phyloP scores from a whole-genome alignment of 305 asterid species.

The Withania somnifera region DNA sequence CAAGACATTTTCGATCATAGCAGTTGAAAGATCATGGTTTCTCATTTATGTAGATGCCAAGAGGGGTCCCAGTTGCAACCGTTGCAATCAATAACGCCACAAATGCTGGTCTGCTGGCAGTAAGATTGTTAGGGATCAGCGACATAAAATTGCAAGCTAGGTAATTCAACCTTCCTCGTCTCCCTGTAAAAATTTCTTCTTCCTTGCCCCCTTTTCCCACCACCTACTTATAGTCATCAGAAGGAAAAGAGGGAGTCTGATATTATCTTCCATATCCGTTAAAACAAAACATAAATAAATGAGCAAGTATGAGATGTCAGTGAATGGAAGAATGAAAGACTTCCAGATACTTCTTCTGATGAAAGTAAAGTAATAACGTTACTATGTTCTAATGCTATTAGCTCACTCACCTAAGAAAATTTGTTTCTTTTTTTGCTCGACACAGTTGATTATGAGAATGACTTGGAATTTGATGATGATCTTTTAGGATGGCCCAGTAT shows the following conservation, averaged over 20 bases:
- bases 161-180: slow-evolving; percentile 14
- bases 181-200: neutral
- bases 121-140: slow-evolving; percentile 66
- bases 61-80: slow-evolving; percentile 95
- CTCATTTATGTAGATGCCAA: slow-evolving; percentile 59
- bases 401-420: neutral
- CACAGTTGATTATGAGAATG: neutral
- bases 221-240: neutral
- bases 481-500: slow-evolving; percentile 73
- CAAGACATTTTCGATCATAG: neutral
- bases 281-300: neutral
- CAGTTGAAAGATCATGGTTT: neutral
- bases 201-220: neutral
- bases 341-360: neutral
- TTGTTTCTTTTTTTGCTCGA: neutral
- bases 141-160: slow-evolving; percentile 69
- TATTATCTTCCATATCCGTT: too few relatives aligned
- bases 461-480: neutral
- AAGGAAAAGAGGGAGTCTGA: neutral
- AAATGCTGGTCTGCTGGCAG: slow-evolving; percentile 83
- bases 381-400: neutral
- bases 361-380: neutral
- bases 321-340: neutral
- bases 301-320: neutral
- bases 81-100: slow-evolving; percentile 87